Evolutionary conservation across 192 early-diverging fungal genomes (phyloP).

Genomic region (Neocallimastix lanati): DNA sequence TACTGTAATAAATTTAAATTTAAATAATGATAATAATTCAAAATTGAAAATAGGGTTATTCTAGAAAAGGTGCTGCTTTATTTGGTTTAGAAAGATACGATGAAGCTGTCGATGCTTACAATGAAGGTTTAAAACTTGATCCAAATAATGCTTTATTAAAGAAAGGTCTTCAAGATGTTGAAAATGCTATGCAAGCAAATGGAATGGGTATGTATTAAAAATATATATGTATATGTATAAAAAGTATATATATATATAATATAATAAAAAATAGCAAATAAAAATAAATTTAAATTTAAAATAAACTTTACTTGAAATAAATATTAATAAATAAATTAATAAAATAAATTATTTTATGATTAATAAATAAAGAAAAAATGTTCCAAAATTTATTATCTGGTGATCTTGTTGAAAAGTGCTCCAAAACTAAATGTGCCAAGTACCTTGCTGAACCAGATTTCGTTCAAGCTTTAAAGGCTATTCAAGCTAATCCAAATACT

Average conservation of each 20-base stretch:
- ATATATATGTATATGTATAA: too few species aligned
- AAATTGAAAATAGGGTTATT: slow-evolving; percentile 36
- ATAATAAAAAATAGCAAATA: too few species aligned
- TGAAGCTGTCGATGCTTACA: slow-evolving; percentile 58
- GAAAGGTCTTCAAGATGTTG: slow-evolving; percentile 59
- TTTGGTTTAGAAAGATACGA: slow-evolving; percentile 45
- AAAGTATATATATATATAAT: too few species aligned
- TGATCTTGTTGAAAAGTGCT: slow-evolving; percentile 59
- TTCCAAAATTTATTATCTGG: slow-evolving; percentile 45
- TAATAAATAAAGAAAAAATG: not conserved
- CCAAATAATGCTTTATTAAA: slow-evolving; percentile 54
- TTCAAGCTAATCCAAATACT: slow-evolving; percentile 52
- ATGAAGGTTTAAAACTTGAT: slow-evolving; percentile 58
- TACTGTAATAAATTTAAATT: not conserved
- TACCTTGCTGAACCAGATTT: slow-evolving; percentile 61
- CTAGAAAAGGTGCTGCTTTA: slow-evolving; percentile 74
- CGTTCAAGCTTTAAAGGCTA: slow-evolving; percentile 48
- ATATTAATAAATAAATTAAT: too few species aligned
- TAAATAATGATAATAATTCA: not conserved
- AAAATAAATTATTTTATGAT: not conserved
- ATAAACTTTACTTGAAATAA: too few species aligned
- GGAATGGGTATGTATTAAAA: slow-evolving; percentile 12
- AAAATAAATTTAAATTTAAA: too few species aligned
- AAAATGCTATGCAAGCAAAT: slow-evolving; percentile 21
- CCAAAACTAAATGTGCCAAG: slow-evolving; percentile 57